Evolutionary conservation across 2,329 filamentous ascomycete genomes (phyloP).

Genomic region (Neofusicoccum laricinum): DNA sequence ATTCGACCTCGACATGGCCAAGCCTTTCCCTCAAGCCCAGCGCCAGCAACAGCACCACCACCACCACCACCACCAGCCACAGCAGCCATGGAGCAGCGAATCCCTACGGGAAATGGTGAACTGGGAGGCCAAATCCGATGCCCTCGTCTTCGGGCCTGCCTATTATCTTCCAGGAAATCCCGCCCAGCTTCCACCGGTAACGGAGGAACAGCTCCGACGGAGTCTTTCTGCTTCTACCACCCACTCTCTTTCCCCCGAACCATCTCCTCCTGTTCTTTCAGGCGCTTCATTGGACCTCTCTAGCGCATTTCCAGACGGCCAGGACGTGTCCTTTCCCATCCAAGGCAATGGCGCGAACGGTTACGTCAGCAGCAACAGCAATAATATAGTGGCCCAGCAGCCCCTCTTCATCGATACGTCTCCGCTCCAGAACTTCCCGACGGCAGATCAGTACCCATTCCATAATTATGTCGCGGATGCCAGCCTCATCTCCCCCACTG

Average conservation of each 20-base stretch:
- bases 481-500: background rate
- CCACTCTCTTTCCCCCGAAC: slow-evolving; percentile 10
- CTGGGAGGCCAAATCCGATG: slow-evolving; percentile 12
- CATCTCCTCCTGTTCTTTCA: slow-evolving; percentile 1
- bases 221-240: slow-evolving; percentile 11
- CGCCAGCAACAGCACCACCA: background rate
- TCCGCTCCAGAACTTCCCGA: background rate
- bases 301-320: background rate
- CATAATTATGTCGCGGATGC: background rate
- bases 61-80: background rate
- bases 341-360: background rate
- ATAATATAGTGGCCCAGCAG: slow-evolving; percentile 1
- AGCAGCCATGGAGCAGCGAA: slow-evolving; percentile 6
- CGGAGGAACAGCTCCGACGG: slow-evolving; percentile 12
- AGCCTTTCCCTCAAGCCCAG: background rate
- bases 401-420: slow-evolving; percentile 13
- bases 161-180: slow-evolving; percentile 2
- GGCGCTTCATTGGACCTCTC: slow-evolving; percentile 2
- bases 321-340: slow-evolving; percentile 4
- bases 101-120: slow-evolving; percentile 2
- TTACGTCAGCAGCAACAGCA: background rate
- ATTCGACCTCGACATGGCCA: slow-evolving; percentile 1
- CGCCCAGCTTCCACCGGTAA: background rate
- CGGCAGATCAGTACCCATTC: slow-evolving; percentile 1
- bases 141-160: slow-evolving; percentile 4